A percentile compares a stretch with the other conserved stretches of the same genome.
phyloP scores from a whole-genome alignment of 306 rosid species.

The Lithocarpus polystachyus region DNA sequence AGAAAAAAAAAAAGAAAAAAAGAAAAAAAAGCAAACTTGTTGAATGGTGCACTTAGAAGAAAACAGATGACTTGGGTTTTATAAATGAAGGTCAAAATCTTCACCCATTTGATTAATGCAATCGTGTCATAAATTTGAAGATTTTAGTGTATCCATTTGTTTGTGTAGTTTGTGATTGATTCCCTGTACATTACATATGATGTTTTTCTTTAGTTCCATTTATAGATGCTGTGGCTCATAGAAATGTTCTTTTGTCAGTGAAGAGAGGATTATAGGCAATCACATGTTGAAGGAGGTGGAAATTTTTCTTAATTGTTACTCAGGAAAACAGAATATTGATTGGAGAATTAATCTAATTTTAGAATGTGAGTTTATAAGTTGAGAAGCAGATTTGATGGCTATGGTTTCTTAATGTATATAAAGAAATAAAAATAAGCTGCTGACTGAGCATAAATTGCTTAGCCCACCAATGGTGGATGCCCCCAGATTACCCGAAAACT shows the following conservation, averaged over 20 bases:
- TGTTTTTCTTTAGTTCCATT: background rate
- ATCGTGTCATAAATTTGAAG: background rate
- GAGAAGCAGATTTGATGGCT: background rate
- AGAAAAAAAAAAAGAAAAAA: too few species aligned
- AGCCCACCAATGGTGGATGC: too few species aligned
- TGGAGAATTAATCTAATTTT: background rate
- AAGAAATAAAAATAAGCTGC: background rate
- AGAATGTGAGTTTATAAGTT: background rate
- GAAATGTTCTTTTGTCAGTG: background rate
- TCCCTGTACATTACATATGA: background rate
- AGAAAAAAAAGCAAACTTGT: background rate
- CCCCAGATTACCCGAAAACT: too few species aligned
- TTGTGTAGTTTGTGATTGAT: background rate
- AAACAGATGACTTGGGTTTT: conserved; percentile 5
- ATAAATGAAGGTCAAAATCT: background rate
- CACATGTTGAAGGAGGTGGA: background rate
- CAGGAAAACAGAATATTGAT: background rate
- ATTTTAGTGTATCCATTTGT: background rate
- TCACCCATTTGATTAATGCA: background rate
- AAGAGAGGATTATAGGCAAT: background rate
- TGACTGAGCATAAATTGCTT: too few species aligned
- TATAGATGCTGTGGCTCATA: background rate
- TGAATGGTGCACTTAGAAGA: background rate
- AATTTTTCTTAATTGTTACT: background rate
- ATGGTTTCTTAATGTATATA: background rate